phyloP scores from a whole-genome alignment of 148 eudicot species.

The Simmondsia chinensis region DNA sequence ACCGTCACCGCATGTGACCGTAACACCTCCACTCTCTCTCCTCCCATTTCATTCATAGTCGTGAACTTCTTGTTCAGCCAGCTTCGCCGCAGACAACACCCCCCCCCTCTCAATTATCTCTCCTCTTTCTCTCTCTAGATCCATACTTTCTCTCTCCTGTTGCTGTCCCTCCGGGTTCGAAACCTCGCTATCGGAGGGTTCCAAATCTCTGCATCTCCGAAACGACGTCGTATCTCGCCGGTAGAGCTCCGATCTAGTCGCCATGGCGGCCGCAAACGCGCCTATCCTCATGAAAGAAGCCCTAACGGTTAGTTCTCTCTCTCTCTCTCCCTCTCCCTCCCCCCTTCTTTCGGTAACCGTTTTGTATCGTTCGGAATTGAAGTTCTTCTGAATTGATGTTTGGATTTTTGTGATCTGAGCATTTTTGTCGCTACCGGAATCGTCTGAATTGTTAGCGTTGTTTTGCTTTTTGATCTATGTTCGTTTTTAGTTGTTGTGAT shows the following conservation, averaged over 20 bases:
- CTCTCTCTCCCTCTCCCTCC: not conserved
- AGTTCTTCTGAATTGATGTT: not conserved
- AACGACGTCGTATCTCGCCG: not conserved
- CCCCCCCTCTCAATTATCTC: too few species aligned
- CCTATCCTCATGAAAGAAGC: constrained; percentile 93
- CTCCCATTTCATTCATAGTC: too few species aligned
- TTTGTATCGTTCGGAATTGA: not conserved
- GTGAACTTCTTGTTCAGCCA: too few species aligned
- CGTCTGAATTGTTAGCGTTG: not conserved
- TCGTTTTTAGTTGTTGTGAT: too few species aligned
- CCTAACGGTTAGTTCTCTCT: constrained; percentile 54
- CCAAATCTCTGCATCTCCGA: not conserved
- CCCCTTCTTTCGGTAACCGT: not conserved
- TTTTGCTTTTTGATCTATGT: not conserved
- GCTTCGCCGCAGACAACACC: too few species aligned
- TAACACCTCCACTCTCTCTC: too few species aligned
- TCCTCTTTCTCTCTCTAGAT: too few species aligned
- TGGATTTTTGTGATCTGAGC: too few species aligned
- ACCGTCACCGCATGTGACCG: too few species aligned
- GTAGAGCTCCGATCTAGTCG: constrained; percentile 8
- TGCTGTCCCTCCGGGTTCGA: too few species aligned
- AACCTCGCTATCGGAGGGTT: constrained; percentile 2
- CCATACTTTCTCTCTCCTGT: too few species aligned
- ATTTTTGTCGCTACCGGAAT: not conserved
- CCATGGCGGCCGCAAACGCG: constrained; percentile 97